Evolutionary conservation across 371 early-diverging fungal genomes (phyloP).

Genomic region (Chytridium lagenaria): DNA sequence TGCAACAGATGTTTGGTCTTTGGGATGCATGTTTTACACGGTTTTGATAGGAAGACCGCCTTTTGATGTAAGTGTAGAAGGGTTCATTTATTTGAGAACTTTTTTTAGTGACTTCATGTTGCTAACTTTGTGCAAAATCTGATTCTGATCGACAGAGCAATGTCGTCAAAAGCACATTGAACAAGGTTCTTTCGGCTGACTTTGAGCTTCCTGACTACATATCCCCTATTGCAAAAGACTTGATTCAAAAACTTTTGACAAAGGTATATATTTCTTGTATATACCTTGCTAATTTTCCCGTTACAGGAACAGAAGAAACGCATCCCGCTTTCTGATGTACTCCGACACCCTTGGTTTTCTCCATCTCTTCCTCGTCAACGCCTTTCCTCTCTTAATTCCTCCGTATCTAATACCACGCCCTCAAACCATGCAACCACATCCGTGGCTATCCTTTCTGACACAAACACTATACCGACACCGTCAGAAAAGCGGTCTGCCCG

Average conservation of each 20-base stretch:
- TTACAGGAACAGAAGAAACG: conserved; percentile 56
- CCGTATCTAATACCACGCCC: background rate
- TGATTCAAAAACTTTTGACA: conserved; percentile 51
- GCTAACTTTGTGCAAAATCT: conserved; percentile 6
- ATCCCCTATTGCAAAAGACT: conserved; percentile 47
- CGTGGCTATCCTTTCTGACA: too few species aligned
- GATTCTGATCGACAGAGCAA: conserved; percentile 49
- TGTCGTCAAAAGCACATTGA: conserved; percentile 56
- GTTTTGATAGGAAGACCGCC: conserved; percentile 67
- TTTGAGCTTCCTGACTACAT: conserved; percentile 52
- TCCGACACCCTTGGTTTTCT: conserved; percentile 45
- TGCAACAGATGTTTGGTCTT: conserved; percentile 71
- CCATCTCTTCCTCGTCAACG: conserved; percentile 24
- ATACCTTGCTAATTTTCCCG: conserved; percentile 16
- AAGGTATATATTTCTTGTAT: conserved; percentile 40
- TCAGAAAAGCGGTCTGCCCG: too few species aligned
- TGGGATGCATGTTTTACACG: conserved; percentile 68
- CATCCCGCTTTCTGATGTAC: conserved; percentile 35
- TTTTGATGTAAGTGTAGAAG: conserved; percentile 65
- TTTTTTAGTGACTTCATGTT: background rate
- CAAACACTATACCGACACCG: too few species aligned
- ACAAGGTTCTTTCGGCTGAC: conserved; percentile 51
- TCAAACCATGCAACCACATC: background rate
- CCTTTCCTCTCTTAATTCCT: background rate
- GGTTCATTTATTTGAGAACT: too few species aligned